A percentile compares a stretch with the other conserved stretches of the same genome.
Evolutionary conservation across 352 stramenopile species (phyloP).

Genomic region (Globisporangium mamillatum): DNA sequence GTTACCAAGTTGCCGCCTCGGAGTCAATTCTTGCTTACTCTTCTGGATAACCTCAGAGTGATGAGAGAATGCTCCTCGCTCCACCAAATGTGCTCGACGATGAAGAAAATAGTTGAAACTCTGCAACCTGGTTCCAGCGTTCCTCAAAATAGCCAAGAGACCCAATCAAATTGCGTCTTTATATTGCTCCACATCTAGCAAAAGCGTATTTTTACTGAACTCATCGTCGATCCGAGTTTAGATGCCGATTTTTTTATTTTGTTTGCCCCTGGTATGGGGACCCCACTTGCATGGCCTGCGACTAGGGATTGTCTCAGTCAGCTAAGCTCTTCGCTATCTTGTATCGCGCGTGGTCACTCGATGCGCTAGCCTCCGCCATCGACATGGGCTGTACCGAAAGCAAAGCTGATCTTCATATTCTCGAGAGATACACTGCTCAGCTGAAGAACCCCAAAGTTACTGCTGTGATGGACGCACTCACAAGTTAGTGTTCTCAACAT

Average conservation of each 20-base stretch:
- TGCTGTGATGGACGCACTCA: slow-evolving; percentile 36
- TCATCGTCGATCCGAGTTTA: neutral
- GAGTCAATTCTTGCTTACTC: neutral
- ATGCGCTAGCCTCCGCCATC: neutral
- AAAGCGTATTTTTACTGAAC: neutral
- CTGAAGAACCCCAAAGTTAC: slow-evolving; percentile 38
- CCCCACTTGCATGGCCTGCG: no score
- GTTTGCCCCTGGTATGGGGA: neutral
- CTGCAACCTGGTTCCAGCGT: neutral
- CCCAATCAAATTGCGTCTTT: no score
- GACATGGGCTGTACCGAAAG: slow-evolving; percentile 43
- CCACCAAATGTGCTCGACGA: neutral
- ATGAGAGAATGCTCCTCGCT: neutral
- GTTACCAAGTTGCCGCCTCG: no score
- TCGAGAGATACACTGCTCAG: slow-evolving; percentile 31
- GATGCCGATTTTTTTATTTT: neutral
- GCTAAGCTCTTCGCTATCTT: neutral
- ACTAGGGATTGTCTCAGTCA: no score
- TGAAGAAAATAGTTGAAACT: slow-evolving; percentile 2
- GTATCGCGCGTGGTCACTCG: neutral
- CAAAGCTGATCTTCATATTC: slow-evolving; percentile 29
- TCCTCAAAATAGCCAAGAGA: neutral
- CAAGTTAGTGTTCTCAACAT: slow-evolving; percentile 19
- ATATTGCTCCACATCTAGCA: neutral
- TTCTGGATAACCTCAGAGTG: neutral